Base-by-base conservation (phyloP, 2,329 filamentous ascomycete genomes). In the Plenodomus biglobosus region DNA sequence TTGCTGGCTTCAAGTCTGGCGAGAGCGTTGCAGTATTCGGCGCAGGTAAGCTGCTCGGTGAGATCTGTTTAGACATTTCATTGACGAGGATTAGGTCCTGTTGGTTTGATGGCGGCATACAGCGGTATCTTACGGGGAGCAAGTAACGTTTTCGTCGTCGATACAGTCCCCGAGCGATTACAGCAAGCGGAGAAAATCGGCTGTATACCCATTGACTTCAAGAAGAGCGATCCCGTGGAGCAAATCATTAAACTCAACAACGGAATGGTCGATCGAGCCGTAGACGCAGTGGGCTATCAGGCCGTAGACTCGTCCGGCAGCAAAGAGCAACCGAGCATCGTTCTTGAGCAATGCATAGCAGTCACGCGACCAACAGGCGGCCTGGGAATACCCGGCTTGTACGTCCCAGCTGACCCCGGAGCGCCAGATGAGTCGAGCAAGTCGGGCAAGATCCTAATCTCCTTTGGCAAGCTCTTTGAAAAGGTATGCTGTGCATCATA, bases 391-490 rank as follows among this genome's bases (percentile, higher is more conserved):
- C 81, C 82, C 3, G 81, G 81, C 0, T 73, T 83, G 2, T 81
- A 73, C 46, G 74, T 75, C 1, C 73, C 82, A 15, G 73, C 73
- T 40, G 81, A 87, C 52, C 84, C 84, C 13, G 84, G 84, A 39
- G 84, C 84, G 24, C 79, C 82, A 1, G 84, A 87, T 51, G 76
- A 76, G 44, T 78, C 82, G 37, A 75, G 78, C 16, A 80, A 77
- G n/a, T 83, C 85, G 58, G 84, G 84, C 0, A 81, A 84, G 75
- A 81, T 87, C 44, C 73, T 82, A 52, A 73, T 86, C 21, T 83
- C 79, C 44, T 87, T 87, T 57, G 83, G 84, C 46, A 87, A 87
- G 66, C 72, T 87, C 0, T 87, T 87, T 57, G 84, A 87, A 57
- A 87, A 87, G 76, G 82, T 79, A 65, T 41, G 58, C 43, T 36